Base-by-base conservation (phyloP, 1,284 basidiomycete genomes). In the Cryptococcus deneoformans region DNA sequence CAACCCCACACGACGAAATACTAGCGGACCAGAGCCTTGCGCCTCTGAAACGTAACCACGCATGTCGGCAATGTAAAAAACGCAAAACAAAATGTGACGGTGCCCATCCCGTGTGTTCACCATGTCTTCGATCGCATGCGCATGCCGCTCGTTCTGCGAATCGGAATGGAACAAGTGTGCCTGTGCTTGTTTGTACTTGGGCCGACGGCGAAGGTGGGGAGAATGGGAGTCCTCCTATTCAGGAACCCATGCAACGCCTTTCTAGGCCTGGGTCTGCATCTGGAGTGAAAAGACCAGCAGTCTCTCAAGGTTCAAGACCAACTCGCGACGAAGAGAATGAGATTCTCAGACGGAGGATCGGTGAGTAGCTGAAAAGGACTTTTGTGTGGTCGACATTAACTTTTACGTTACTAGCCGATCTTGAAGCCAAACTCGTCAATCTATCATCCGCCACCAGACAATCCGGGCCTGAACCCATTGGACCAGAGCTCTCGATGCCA, bases 21-120 rank as follows among this genome's bases (percentile, higher is more conserved):
- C 63, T 73, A 39, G 67, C 68, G 37, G 71, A 76, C 58, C 72
- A 75, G 49, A 60, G 69, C 1, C 64, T 76, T 38, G 71, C 72
- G 0, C 74, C 74, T 1, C 60, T 76, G 37, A 76, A 75, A 56
- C 58, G 74, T 6, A 76, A 76, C 60, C 72, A 73, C 51, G 74
- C 74, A 6, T 76, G 74, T 58, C 58, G 73, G 24, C 64, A 73
- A 61, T 76, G 74, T 62, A 76, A 76, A 64, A 72, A 72, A 53
- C 66, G 74, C 16, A 76, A 76, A 54, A 71, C 73, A 37, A 73
- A 74, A 57, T 76, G 74, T 50, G 72, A 74, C 54, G 74, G 67
- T 9, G 57, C 64, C 35, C 59, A 62, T 39, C 74, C 74, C 5
- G 63, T 64, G 6, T 76, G 74, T 56, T 61, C 70, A 38, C 74